Conservation (phyloP, 2,329 filamentous ascomycete genomes). For the Hymenoscyphus occultus region DNA sequence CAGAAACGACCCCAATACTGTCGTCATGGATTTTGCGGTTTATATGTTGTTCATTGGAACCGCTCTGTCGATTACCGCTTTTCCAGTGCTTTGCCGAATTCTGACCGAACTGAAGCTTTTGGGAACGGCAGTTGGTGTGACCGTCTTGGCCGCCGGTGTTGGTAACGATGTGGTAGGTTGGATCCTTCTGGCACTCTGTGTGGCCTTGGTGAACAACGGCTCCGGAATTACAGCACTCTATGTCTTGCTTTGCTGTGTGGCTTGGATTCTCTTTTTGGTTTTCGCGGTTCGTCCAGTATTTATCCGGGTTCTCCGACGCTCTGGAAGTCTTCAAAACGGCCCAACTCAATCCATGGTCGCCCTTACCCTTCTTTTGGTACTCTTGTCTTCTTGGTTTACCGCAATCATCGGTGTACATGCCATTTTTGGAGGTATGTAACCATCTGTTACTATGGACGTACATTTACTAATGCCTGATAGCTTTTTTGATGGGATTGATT, state of each 20-base stretch:
- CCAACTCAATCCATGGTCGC: constrained; percentile 83
- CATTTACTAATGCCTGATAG: constrained; percentile 37
- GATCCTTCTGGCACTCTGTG: constrained; percentile 89
- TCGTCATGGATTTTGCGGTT: constrained; percentile 58
- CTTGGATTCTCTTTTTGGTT: constrained; percentile 72
- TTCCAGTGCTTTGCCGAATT: constrained; percentile 92
- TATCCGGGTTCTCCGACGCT: constrained; percentile 68
- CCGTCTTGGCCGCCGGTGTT: constrained; percentile 85
- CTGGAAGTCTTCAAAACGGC: constrained; percentile 78
- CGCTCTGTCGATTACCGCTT: constrained; percentile 86
- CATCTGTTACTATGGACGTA: not conserved
- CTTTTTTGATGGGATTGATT: constrained; percentile 84
- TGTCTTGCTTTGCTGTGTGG: constrained; percentile 73
- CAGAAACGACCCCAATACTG: constrained; percentile 43
- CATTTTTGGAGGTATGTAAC: constrained; percentile 66
- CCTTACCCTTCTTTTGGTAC: constrained; percentile 74
- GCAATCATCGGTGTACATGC: constrained; percentile 88
- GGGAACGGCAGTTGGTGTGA: constrained; percentile 77
- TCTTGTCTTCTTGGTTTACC: constrained; percentile 82
- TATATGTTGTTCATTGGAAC: constrained; percentile 84
- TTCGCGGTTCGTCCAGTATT: constrained; percentile 72
- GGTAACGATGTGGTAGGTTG: constrained; percentile 90
- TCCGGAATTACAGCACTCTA: constrained; percentile 80
- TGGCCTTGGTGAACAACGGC: constrained; percentile 86
- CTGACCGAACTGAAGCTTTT: constrained; percentile 87